Evolutionary conservation across 225 moss, liverwort and hornwort species (phyloP).

Genomic region (Pleurozium schreberi): DNA sequence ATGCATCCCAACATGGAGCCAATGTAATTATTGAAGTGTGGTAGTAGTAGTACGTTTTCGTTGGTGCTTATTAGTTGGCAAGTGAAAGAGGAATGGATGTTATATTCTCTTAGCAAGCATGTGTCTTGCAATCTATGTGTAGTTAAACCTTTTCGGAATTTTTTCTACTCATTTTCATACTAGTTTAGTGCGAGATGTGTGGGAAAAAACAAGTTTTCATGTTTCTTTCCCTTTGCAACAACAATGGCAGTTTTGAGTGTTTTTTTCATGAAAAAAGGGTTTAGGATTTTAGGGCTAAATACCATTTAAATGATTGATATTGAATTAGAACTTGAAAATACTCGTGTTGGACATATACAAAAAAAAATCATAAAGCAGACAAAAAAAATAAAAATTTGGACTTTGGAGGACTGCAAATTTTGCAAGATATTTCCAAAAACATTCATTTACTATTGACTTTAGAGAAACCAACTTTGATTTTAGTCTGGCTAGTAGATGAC

Average conservation of each 20-base stretch:
- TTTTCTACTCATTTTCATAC: too few relatives aligned
- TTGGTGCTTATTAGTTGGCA: background rate
- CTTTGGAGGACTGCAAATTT: background rate
- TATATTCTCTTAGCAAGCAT: background rate
- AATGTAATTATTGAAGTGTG: background rate
- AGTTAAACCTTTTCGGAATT: too few relatives aligned
- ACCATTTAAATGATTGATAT: background rate
- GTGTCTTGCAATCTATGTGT: too few relatives aligned
- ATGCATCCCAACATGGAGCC: background rate
- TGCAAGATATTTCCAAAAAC: too few relatives aligned
- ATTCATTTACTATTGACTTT: too few relatives aligned
- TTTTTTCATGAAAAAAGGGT: too few relatives aligned
- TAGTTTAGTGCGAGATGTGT: too few relatives aligned
- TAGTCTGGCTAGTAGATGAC: too few relatives aligned
- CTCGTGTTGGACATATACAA: accelerated
- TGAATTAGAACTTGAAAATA: background rate
- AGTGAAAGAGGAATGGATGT: too few relatives aligned
- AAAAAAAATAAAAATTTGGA: background rate
- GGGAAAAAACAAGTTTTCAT: too few relatives aligned
- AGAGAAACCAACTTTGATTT: too few relatives aligned
- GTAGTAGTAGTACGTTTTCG: accelerated
- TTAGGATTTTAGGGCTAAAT: background rate
- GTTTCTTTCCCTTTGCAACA: too few relatives aligned
- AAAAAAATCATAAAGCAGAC: background rate
- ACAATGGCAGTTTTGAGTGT: background rate